phyloP scores from a whole-genome alignment of 257 asterid genomes.

The Nicotiana noctiflora region DNA sequence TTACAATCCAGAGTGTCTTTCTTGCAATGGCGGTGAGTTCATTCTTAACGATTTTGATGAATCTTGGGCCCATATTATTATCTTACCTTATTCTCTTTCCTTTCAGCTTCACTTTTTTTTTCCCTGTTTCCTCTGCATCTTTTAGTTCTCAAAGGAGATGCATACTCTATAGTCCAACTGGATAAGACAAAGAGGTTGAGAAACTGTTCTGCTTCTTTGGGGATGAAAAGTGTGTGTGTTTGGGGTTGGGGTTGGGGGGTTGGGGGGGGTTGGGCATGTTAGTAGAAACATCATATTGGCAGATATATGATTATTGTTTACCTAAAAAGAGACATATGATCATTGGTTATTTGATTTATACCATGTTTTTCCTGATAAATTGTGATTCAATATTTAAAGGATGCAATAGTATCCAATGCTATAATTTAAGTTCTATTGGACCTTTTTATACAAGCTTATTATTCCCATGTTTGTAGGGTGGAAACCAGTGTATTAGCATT shows the following conservation, averaged over 20 bases:
- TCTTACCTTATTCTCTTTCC: slow-evolving; percentile 11
- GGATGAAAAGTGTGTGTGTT: neutral
- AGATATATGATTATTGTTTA: neutral
- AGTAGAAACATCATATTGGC: neutral
- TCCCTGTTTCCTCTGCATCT: slow-evolving; percentile 4
- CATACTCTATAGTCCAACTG: slow-evolving; percentile 6
- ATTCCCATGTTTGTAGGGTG: neutral
- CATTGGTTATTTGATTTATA: neutral
- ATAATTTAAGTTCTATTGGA: neutral
- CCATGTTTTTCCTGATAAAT: neutral
- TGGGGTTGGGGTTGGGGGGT: no score
- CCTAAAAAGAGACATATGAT: neutral
- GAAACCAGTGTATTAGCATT: neutral
- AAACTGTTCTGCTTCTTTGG: neutral
- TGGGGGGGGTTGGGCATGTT: no score
- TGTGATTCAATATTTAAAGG: neutral
- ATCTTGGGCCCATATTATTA: neutral
- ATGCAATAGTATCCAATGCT: neutral
- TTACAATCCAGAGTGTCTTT: slow-evolving; percentile 51
- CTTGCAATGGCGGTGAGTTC: slow-evolving; percentile 77
- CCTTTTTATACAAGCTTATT: neutral
- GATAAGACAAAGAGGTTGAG: neutral
- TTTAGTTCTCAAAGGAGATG: slow-evolving; percentile 13
- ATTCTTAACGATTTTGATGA: neutral
- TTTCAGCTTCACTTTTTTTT: neutral